These are phyloP conservation scores for Entonaema liquescens DNA, from an alignment of 495 filamentous ascomycete species.

Conservation along the genomic window DNA sequence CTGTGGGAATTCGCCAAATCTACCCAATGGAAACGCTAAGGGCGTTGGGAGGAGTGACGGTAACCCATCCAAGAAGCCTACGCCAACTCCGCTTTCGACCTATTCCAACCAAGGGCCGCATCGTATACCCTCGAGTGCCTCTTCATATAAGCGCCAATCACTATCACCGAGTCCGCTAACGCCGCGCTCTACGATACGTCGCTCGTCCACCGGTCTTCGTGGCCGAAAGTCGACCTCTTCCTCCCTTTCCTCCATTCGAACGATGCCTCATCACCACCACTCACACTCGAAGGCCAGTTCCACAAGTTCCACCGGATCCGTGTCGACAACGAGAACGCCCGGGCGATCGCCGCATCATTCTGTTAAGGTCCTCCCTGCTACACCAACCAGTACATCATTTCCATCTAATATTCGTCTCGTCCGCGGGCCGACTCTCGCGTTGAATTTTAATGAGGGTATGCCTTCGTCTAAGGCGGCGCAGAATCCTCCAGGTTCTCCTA, in stretches of 20 bases:
- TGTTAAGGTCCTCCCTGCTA: conserved; percentile 92
- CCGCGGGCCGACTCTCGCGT: conserved; percentile 61
- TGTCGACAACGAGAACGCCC: conserved; percentile 72
- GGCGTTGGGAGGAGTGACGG: conserved; percentile 9
- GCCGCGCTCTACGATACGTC: conserved; percentile 83
- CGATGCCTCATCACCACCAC: conserved; percentile 92
- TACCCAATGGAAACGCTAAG: conserved; percentile 38
- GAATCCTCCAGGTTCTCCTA: conserved; percentile 54
- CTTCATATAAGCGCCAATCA: conserved; percentile 77
- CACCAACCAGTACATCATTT: conserved; percentile 80
- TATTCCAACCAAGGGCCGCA: conserved; percentile 56
- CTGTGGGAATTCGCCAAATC: conserved; percentile 32
- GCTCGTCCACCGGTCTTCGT: conserved; percentile 73
- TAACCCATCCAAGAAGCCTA: conserved; percentile 34
- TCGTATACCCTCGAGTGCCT: conserved; percentile 60
- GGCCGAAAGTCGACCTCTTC: conserved; percentile 97
- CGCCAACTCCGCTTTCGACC: conserved; percentile 45
- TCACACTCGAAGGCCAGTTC: conserved; percentile 94
- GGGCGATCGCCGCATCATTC: conserved; percentile 84
- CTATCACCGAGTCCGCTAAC: conserved; percentile 90
- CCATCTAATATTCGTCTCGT: conserved; percentile 89
- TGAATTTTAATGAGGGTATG: conserved; percentile 63
- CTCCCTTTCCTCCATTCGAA: conserved; percentile 90
- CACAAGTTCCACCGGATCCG: conserved; percentile 82
- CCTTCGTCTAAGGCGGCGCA: conserved; percentile 46